Base-by-base conservation (phyloP, 2,329 filamentous ascomycete genomes). In the Penicillium rolfsii region DNA sequence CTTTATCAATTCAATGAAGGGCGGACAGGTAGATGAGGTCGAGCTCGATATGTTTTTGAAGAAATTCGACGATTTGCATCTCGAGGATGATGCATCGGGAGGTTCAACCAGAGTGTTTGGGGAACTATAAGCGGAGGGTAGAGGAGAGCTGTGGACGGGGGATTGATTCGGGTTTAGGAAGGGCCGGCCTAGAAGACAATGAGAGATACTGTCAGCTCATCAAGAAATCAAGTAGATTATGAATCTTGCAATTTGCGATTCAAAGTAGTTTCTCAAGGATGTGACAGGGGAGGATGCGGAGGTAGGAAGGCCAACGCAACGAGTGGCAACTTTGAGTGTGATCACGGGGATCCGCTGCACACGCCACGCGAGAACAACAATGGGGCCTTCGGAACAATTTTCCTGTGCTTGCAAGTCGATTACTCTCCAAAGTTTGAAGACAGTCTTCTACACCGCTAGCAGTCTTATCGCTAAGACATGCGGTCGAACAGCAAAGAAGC, bases 1-100 rank as follows among this genome's bases (percentile, higher is more conserved):
- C 55, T 66, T 66, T 52, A 50, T 59, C 5, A 54, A 63, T n/a
- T 56, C 53, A 8, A 46, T 61, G 6, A 62, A 60, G 26, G 46
- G 54, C 5, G 55, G 26, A 7, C 28, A 59, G 12, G 35, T 54
- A 1, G 54, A 62, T 9, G 55, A 61, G 2, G 38, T 64, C 28
- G 58, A 63, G 22, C 36, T 68, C 30, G 59, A 65, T 33, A 26
- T 43, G 16, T 62, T 61, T 16, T 52, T 63, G 54, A 62, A 43
- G 5, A 67, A 64, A 53, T 60, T 59, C 16, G 59, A 65, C 48
- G 54, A 56, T 11, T 26, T 60, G 35, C 35, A 62, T 35, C 24
- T 62, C 16, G 40, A 22, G 26, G 33, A 40, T 19, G 48, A 50
- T 3, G 16, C 28, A 50, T 46, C 43, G 8, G 43, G 28, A 14